phyloP scores from a whole-genome alignment of 1,284 basidiomycete species.

The Ustilago trichophora region DNA sequence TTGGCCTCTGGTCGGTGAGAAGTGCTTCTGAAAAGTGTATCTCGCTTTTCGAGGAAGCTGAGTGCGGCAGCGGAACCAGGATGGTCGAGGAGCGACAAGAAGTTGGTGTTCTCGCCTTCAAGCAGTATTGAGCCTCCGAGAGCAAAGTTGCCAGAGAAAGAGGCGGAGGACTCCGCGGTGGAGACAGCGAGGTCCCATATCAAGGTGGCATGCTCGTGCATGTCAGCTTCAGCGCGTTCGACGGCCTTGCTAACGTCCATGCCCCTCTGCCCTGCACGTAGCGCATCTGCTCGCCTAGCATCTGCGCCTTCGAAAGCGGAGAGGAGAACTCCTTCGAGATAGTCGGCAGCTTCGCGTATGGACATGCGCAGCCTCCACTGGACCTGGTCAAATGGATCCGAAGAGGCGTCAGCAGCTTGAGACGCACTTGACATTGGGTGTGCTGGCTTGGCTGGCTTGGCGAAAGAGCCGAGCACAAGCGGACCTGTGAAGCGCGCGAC shows the following conservation, averaged over 20 bases:
- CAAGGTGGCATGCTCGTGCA: conserved; percentile 34
- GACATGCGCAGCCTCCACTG: conserved; percentile 29
- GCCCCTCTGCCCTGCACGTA: conserved; percentile 34
- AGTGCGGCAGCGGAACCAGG: conserved; percentile 36
- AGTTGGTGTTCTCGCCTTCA: conserved; percentile 78
- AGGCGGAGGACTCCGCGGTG: conserved; percentile 3
- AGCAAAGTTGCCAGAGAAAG: background rate
- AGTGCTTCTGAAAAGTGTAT: conserved; percentile 82
- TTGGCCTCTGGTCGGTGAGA: conserved; percentile 83
- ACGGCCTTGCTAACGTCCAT: conserved; percentile 43
- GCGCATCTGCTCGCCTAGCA: conserved; percentile 68
- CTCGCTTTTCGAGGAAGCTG: conserved; percentile 89
- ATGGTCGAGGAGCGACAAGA: conserved; percentile 73
- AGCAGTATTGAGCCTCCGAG: conserved; percentile 70
- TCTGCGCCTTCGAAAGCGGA: conserved; percentile 86
- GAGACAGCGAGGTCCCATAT: conserved; percentile 32
- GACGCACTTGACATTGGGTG: background rate
- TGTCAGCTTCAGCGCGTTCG: conserved; percentile 37
- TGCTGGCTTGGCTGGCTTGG: background rate
- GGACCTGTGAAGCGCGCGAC: conserved; percentile 79
- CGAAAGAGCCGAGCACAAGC: conserved; percentile 35
- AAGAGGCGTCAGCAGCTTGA: background rate
- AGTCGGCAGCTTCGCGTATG: conserved; percentile 73
- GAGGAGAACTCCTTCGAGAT: conserved; percentile 84
- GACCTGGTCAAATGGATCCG: conserved; percentile 12